These are phyloP conservation scores for Xylariaceae sp. DNA, from an alignment of 2,329 filamentous ascomycete genomes.

Conservation along the genomic window DNA sequence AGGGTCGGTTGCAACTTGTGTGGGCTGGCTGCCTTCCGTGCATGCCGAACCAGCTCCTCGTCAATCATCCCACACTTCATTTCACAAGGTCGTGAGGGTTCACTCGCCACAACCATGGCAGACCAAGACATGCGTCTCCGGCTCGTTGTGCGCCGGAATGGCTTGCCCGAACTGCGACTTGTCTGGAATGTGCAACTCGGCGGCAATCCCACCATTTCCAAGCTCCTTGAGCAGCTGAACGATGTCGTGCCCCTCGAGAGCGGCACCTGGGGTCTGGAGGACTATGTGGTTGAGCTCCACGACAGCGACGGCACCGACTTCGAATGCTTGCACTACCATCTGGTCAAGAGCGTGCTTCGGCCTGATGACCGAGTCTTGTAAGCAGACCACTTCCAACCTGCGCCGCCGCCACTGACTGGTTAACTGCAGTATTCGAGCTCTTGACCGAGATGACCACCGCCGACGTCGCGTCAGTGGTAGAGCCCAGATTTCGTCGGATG, in stretches of 20 bases:
- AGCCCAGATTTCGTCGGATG: conserved; percentile 72
- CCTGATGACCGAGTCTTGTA: conserved; percentile 81
- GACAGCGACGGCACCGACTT: conserved; percentile 56
- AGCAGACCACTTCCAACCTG: conserved; percentile 30
- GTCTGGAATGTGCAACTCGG: conserved; percentile 61
- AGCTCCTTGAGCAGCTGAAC: conserved; percentile 74
- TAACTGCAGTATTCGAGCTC: conserved; percentile 63
- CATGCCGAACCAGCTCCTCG: background rate
- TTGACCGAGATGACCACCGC: conserved; percentile 69
- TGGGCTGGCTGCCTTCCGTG: background rate
- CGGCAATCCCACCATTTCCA: conserved; percentile 63
- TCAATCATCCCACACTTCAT: background rate
- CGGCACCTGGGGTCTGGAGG: conserved; percentile 77
- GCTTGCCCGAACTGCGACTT: conserved; percentile 65
- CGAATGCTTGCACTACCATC: conserved; percentile 83
- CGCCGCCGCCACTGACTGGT: background rate
- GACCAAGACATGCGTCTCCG: conserved; percentile 61
- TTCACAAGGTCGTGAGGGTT: background rate
- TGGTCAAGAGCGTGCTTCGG: conserved; percentile 63
- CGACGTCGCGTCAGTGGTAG: conserved; percentile 69
- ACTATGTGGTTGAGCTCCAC: conserved; percentile 76
- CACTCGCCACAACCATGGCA: conserved; percentile 28
- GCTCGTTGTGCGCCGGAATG: conserved; percentile 66
- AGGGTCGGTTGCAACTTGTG: no score
- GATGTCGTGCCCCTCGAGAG: conserved; percentile 76